phyloP scores from a whole-genome alignment of 768 basidiomycete species.

The Ramaria sp. region DNA sequence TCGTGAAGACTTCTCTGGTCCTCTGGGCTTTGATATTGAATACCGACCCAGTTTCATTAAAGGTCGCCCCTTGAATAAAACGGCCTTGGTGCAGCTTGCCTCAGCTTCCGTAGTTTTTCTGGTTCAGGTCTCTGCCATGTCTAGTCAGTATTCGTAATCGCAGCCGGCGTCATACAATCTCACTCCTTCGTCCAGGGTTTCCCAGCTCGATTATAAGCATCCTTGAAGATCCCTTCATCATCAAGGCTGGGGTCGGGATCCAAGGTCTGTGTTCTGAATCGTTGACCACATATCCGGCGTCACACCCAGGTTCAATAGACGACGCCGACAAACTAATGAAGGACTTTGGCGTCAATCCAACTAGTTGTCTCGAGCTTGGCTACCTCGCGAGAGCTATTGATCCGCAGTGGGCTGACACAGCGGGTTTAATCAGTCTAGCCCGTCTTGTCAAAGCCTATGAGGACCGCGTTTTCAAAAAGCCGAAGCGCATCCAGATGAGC shows the following conservation, averaged over 20 bases:
- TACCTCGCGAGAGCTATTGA: conserved; percentile 62
- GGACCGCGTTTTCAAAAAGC: conserved; percentile 41
- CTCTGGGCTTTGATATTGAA: conserved; percentile 64
- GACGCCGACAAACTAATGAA: conserved; percentile 57
- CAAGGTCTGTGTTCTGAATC: conserved; percentile 33
- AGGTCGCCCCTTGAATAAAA: conserved; percentile 48
- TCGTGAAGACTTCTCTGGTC: neutral
- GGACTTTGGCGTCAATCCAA: conserved; percentile 29
- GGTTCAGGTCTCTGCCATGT: conserved; percentile 56
- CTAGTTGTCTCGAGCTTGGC: conserved; percentile 56
- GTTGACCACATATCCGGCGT: conserved; percentile 2
- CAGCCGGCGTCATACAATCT: neutral
- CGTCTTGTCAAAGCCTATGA: conserved; percentile 55
- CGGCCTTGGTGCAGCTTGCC: conserved; percentile 67
- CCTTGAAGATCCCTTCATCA: conserved; percentile 38
- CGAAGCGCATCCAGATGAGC: conserved; percentile 40
- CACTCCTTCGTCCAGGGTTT: conserved; percentile 30
- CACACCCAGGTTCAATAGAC: conserved; percentile 27
- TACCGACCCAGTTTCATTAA: conserved; percentile 58
- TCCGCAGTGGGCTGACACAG: conserved; percentile 21
- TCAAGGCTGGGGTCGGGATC: conserved; percentile 70
- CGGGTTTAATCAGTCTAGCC: conserved; percentile 44
- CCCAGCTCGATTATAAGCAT: conserved; percentile 39
- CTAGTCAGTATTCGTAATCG: conserved; percentile 18
- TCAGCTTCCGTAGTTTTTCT: conserved; percentile 43